Base-by-base conservation (phyloP, 2,329 filamentous ascomycete genomes). In the Xylaria sp. region DNA sequence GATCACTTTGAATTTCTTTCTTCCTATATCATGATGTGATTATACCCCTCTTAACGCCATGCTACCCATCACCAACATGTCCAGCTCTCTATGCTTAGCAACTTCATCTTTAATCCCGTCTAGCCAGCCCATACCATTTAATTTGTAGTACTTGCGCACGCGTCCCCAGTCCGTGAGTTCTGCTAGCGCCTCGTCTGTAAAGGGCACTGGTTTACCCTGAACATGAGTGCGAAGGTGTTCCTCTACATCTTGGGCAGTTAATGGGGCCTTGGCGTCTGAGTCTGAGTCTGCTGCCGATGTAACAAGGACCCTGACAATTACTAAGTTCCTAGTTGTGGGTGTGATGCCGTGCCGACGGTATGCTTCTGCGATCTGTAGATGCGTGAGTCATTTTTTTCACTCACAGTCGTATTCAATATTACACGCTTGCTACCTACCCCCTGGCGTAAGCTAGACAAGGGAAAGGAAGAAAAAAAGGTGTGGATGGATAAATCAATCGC, bases 331-430 rank as follows among this genome's bases (percentile, higher is more conserved):
- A 2, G 92, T 96, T 11, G 84, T 82, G 13, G 93, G 88, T 0
- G 87, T 84, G 66, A 98, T 90, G 57, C 96, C 96, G 77, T 96
- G 97, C 63, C 91, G 90, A 38, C 93, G 91, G 81, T 98, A 98
- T 0, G 94, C 91, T 74, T 97, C 94, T 60, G 93, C 88, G 76
- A 99, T 98, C 93, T 97, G 71, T 72, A 58, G 69, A 51, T 10
- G 68, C 33, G 44, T 64, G 51, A 60, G 58, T 53, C 1, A 23
- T 17, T 15, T 48, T 48, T 3, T 33, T 44, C 40, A 3, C 3
- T 38, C 4, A 10, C n/a, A 5, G 2, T 49, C 4, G 6, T 15
- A 36, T 51, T 9, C 33, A n/a, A 23, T 11, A 23, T 31, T 44
- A 48, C 59, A 31, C 23, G 5, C 49, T 11, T 49, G 1, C 20